These are phyloP conservation scores for Coniochaeta sp. DNA, from an alignment of 2,329 filamentous ascomycete species.

Conservation along the genomic window DNA sequence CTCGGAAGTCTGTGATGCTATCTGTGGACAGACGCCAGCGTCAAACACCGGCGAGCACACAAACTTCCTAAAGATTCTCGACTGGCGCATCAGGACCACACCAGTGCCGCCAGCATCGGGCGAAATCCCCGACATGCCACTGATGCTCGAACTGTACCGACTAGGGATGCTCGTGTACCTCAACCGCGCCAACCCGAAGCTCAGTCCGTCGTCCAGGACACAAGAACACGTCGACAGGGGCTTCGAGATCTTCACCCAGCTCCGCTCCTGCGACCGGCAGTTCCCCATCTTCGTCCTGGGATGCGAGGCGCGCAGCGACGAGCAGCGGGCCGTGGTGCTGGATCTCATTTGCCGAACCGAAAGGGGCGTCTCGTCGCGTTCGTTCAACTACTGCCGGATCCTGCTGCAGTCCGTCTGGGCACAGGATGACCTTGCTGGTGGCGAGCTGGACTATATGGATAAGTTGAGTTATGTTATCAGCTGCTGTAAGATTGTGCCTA, in stretches of 20 bases:
- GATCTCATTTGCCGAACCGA: constrained; percentile 20
- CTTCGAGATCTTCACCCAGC: constrained; percentile 14
- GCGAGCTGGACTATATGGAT: constrained; percentile 5
- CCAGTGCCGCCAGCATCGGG: background rate
- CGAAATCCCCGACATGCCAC: constrained; percentile 3
- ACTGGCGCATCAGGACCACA: constrained; percentile 18
- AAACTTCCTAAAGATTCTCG: constrained; percentile 15
- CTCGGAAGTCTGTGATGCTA: constrained; percentile 12
- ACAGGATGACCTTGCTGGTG: constrained; percentile 22
- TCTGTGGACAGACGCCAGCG: constrained; percentile 3
- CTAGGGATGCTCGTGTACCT: constrained; percentile 22
- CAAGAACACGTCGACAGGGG: constrained; percentile 15
- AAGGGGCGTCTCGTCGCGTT: constrained; percentile 8
- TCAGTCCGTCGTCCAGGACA: constrained; percentile 4
- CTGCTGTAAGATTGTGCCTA: constrained; percentile 10
- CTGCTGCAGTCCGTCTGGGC: constrained; percentile 23
- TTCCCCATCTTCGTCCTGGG: constrained; percentile 19
- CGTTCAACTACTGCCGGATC: constrained; percentile 11
- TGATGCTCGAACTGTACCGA: constrained; percentile 16
- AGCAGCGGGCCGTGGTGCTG: constrained; percentile 14
- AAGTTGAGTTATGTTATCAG: constrained; percentile 10
- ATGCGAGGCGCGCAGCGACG: constrained; percentile 17
- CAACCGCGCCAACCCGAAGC: constrained; percentile 10
- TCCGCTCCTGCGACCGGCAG: constrained; percentile 15
- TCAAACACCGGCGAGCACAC: constrained; percentile 9